These are phyloP conservation scores for Laguncularia racemosa DNA, from an alignment of 345 rosid genomes.

Conservation along the genomic window DNA sequence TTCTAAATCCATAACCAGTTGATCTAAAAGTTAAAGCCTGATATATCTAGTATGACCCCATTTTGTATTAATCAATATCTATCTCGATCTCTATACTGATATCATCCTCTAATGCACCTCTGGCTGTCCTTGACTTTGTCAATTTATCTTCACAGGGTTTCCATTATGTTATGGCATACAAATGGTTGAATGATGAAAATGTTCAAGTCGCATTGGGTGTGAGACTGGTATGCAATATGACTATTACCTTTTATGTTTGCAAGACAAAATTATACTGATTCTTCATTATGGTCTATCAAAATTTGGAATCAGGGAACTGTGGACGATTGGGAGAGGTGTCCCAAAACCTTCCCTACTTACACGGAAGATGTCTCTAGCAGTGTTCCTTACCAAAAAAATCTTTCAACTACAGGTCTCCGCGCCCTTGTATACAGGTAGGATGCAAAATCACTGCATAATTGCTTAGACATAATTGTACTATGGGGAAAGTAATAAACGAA, in stretches of 20 bases:
- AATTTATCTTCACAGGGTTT: constrained; percentile 16
- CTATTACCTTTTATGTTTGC: neutral
- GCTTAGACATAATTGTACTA: neutral
- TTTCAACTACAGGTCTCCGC: constrained; percentile 25
- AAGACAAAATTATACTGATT: neutral
- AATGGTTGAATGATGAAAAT: constrained; percentile 21
- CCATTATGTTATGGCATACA: constrained; percentile 23
- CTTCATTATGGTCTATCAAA: neutral
- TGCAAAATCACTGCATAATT: too few species aligned
- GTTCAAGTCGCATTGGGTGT: constrained; percentile 22
- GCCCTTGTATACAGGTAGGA: constrained; percentile 29
- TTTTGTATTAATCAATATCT: too few species aligned
- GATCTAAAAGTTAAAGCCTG: too few species aligned
- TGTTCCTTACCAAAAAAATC: constrained; percentile 20
- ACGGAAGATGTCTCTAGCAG: constrained; percentile 9
- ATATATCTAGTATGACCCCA: too few species aligned
- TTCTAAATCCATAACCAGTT: too few species aligned
- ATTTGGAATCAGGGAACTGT: constrained; percentile 17
- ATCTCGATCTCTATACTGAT: too few species aligned
- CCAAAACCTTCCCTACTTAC: constrained; percentile 16
- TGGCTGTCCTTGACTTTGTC: neutral
- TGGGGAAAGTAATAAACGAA: neutral
- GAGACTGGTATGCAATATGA: constrained; percentile 12
- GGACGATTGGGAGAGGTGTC: constrained; percentile 23
- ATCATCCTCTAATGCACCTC: neutral